Evolutionary conservation across 306 rosid genomes (phyloP).

Genomic region (Malus sieversii): DNA sequence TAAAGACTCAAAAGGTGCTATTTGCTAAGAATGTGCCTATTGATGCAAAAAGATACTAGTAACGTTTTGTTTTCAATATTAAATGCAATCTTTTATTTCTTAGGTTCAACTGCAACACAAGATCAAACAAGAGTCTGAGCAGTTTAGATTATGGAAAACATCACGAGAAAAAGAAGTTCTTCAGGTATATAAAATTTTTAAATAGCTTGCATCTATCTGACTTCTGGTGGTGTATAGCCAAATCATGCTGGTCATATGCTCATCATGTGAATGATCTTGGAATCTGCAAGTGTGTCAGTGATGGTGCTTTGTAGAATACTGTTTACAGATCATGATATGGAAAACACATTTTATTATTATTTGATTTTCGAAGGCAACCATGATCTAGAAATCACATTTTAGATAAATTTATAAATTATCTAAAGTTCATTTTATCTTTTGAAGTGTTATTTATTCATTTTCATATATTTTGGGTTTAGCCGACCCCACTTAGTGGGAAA

Average conservation of each 20-base stretch:
- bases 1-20: conserved; percentile 76
- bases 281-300: background rate
- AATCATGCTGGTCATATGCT: background rate
- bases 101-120: conserved; percentile 96
- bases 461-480: background rate
- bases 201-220: background rate
- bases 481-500: no score
- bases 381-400: background rate
- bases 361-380: background rate
- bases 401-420: background rate
- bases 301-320: background rate
- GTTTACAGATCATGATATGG: background rate
- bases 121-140: conserved; percentile 97
- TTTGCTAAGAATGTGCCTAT: background rate
- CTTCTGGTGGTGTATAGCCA: background rate
- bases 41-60: background rate
- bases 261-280: background rate
- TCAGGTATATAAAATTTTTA: conserved; percentile 48
- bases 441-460: background rate
- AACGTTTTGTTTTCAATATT: background rate
- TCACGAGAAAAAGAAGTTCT: conserved; percentile 94
- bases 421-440: no score
- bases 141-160: conserved; percentile 92
- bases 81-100: conserved; percentile 8
- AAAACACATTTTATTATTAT: background rate